phyloP scores from a whole-genome alignment of 768 basidiomycete species.

The Tricholomella constricta region DNA sequence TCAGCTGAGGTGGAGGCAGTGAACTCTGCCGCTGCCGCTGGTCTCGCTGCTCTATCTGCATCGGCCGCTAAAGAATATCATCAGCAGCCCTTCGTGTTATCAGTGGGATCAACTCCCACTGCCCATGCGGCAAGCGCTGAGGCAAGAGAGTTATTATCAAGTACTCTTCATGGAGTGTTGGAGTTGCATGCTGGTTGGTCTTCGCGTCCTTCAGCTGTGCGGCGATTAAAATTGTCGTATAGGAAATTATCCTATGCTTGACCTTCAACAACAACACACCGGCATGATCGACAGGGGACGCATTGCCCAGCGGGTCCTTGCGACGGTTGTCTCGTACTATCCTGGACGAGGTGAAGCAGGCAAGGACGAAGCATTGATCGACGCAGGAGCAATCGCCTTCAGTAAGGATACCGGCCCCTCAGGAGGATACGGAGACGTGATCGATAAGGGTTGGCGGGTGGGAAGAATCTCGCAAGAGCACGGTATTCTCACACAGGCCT shows the following conservation, averaged over 20 bases:
- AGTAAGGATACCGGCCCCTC: conserved; percentile 84
- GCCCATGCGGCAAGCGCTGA: conserved; percentile 74
- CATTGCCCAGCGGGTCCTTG: conserved; percentile 69
- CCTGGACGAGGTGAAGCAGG: conserved; percentile 63
- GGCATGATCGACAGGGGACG: conserved; percentile 54
- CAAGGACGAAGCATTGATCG: conserved; percentile 73
- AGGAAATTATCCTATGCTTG: conserved; percentile 84
- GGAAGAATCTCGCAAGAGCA: conserved; percentile 79
- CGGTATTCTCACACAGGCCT: conserved; percentile 55
- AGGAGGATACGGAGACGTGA: conserved; percentile 69
- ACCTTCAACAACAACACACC: conserved; percentile 83
- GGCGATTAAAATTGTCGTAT: background rate
- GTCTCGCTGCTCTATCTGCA: conserved; percentile 46
- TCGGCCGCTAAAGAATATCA: conserved; percentile 33
- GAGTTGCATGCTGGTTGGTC: conserved; percentile 75
- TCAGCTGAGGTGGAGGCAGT: conserved; percentile 71
- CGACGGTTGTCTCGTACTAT: conserved; percentile 81
- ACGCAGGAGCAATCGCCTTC: conserved; percentile 85
- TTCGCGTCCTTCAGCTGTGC: background rate
- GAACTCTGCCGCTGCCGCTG: conserved; percentile 62
- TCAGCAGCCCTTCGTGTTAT: conserved; percentile 63
- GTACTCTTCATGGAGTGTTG: conserved; percentile 57
- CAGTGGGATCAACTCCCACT: conserved; percentile 87
- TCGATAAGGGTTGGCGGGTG: conserved; percentile 65
- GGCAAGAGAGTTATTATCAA: conserved; percentile 43